Base-by-base conservation (phyloP, 305 asterid species). In the Solanum hybrid region DNA sequence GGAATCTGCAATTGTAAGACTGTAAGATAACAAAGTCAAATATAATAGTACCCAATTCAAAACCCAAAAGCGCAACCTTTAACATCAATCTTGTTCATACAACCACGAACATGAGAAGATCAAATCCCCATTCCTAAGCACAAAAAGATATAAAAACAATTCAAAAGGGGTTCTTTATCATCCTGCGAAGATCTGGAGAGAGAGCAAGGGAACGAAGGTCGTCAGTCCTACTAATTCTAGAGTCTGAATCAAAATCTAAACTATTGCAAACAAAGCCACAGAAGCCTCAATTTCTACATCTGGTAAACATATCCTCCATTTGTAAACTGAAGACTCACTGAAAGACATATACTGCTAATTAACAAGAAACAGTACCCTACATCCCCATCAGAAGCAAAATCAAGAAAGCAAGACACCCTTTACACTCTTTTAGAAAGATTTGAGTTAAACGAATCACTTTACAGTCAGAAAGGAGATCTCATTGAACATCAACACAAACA, bases 1-100 rank as follows among this genome's bases (percentile, higher is more conserved):
- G 76, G 20, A 84, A 84, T 51, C 76, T 84, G 88, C 88, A 84
- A 84, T 57, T 51, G 20, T 31, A 84, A 84, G 77, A 84, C 88
- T 11, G 77, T 51, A 84, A 84, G 88, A 31, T 51, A 84, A 31
- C 88, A 84, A 20, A 84, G 76, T 32, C 31, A 57, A 51, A 84
- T 10, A 51, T 57, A 15, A 31, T 51, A 51, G 24, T 29, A 51
- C 39, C 39, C 41, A 84, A 84, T 5, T 51, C 76, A 84, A 84
- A 84, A 27, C 88, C 39, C 88, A 51, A 51, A 45, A 51, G 31
- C 8, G n/a, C 88, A 51, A 31, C 77, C 76, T 84, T 84, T 84
- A 84, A 84, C 88, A 31, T 51, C 88, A 84, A 20, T 6, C 88
- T 84, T 31, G 41, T 79, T 10, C 8, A 78, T 36, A 36, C n/a